These are phyloP conservation scores for Trichoderma sp. DNA, from an alignment of 2,329 filamentous ascomycete genomes.

Conservation along the genomic window DNA sequence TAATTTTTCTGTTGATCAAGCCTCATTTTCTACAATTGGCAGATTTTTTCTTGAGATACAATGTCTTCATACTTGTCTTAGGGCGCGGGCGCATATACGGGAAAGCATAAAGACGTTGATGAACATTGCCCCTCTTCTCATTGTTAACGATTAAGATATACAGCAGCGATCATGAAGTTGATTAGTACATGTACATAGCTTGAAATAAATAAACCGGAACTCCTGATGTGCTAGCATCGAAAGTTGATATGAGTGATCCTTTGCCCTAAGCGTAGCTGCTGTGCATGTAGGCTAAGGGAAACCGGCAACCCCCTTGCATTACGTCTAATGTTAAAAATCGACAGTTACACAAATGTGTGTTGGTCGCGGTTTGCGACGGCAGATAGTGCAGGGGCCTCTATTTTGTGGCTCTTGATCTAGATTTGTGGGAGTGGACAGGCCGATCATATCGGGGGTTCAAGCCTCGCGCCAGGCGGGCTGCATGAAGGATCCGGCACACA, in stretches of 20 bases:
- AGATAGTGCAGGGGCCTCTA: background rate
- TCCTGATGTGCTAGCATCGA: background rate
- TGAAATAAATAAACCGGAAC: background rate
- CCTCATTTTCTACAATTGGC: background rate
- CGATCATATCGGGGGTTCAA: background rate
- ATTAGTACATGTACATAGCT: background rate
- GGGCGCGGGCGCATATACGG: background rate
- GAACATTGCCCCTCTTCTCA: background rate
- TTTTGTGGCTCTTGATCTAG: background rate
- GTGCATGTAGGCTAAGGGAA: background rate
- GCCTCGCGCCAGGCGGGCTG: background rate
- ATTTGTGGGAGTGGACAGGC: background rate
- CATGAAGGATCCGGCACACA: background rate
- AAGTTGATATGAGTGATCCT: background rate
- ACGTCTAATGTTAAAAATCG: background rate
- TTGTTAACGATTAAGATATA: background rate
- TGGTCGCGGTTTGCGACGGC: background rate
- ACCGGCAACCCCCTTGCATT: background rate
- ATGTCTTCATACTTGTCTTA: background rate
- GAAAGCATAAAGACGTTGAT: background rate
- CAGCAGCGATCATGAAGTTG: background rate
- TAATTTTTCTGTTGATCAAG: background rate
- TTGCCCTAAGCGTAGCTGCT: background rate
- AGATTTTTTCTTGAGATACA: background rate
- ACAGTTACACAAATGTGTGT: background rate